Evolutionary conservation across 2,329 filamentous ascomycete genomes (phyloP), one percentile per base, ranked within the genome.

Genomic region (Trichoderma sp.): DNA sequence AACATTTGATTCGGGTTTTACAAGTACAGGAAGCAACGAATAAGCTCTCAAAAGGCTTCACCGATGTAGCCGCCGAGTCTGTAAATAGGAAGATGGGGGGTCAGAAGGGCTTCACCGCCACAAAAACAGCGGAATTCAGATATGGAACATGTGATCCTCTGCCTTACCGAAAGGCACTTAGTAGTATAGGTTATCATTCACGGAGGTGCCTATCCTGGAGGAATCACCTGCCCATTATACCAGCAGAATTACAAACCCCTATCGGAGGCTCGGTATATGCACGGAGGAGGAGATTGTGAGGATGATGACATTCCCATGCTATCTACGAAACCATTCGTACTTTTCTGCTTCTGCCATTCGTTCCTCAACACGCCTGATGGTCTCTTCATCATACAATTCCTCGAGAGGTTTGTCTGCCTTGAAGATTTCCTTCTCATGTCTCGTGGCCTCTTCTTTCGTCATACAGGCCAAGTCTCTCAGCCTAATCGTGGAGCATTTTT

Each of bases 371-470:
- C 86, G 84, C 71, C 88, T 85, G 64, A 97, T 83, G 0, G 91
- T 90, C 34, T 89, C 88, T 18, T 81, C 78, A 76, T 91, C 90
- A 78, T 98, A 99, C 30, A 98, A 74, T 1, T 95, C 91, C 74
- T 93, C 91, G 0, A 89, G 84, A 9, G 79, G 82, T 82, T 91
- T 92, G 1, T 86, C 87, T 0, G 89, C 92, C 76, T 89, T 91
- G 58, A 98, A 84, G 1, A 98, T 86, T 78, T 93, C 86, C 80
- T 90, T 92, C 79, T 97, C 93, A 81, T 99, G 96, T 72, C 88
- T 86, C 18, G 86, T 83, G 3, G 92, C 93, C 81, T 98, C 95
- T 73, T 98, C 95, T 80, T 95, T 97, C 1, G 95, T 98, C 93
- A 98, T 93, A 76, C 92, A 93, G 0, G 97, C 94, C 73, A 98